phyloP scores from a whole-genome alignment of 2,329 filamentous ascomycete species.

The Pseudopyricularia cyperi region DNA sequence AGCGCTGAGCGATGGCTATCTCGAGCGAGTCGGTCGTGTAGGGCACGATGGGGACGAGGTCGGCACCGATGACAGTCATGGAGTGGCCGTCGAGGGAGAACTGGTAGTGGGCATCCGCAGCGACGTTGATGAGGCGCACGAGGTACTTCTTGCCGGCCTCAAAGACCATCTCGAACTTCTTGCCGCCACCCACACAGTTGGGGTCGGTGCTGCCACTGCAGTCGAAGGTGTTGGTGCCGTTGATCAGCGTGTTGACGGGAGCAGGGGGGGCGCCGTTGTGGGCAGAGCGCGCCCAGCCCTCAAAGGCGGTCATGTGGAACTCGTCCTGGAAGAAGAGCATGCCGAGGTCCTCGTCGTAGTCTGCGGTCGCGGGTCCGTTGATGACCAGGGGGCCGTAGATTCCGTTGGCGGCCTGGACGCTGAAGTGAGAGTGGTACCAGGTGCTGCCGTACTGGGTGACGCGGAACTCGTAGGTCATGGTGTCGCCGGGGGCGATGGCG shows the following conservation, averaged over 20 bases:
- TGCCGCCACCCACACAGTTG: constrained; percentile 1
- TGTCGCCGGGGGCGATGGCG: constrained; percentile 34
- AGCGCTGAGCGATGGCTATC: constrained; percentile 30
- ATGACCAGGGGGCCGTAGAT: constrained; percentile 34
- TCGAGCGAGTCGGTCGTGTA: constrained; percentile 30
- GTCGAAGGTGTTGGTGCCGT: constrained; percentile 2
- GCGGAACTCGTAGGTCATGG: constrained; percentile 19
- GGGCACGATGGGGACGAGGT: constrained; percentile 32
- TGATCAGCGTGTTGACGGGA: background rate
- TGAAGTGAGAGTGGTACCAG: constrained; percentile 25
- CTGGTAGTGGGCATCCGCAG: constrained; percentile 15
- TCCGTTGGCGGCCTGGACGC: constrained; percentile 26
- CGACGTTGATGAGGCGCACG: constrained; percentile 19
- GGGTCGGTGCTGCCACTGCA: background rate
- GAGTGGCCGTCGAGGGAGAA: constrained; percentile 24
- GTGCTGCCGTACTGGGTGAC: constrained; percentile 21
- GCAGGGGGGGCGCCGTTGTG: background rate
- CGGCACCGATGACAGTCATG: constrained; percentile 29
- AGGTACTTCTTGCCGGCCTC: constrained; percentile 14
- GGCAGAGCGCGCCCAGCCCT: background rate
- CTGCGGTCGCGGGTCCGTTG: constrained; percentile 3
- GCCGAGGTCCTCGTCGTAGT: constrained; percentile 1
- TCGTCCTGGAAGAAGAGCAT: background rate
- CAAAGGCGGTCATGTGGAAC: background rate
- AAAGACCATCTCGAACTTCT: constrained; percentile 1